phyloP scores from a whole-genome alignment of 768 basidiomycete species.

The Leccinellum luteum region DNA sequence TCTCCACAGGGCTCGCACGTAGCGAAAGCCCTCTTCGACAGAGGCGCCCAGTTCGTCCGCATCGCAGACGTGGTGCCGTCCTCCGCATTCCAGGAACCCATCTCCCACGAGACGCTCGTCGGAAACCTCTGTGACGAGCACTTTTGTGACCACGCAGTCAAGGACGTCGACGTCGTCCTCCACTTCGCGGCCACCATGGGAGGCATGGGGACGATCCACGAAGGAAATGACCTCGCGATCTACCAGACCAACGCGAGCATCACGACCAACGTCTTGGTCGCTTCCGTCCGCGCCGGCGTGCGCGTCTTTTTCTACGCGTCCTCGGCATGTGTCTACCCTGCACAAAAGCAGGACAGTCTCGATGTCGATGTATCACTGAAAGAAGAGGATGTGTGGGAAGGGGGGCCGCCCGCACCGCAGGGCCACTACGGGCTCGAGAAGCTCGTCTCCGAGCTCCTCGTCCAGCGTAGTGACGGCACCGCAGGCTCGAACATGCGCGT shows the following conservation, averaged over 20 bases:
- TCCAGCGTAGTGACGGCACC: constrained; percentile 34
- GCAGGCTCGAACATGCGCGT: constrained; percentile 32
- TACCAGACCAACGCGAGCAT: constrained; percentile 51
- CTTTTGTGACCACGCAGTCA: constrained; percentile 37
- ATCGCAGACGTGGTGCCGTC: constrained; percentile 40
- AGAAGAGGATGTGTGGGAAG: constrained; percentile 44
- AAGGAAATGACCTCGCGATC: constrained; percentile 45
- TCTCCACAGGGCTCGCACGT: constrained; percentile 49
- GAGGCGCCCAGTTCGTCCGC: constrained; percentile 36
- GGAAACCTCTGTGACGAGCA: constrained; percentile 47
- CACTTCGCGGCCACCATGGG: constrained; percentile 65
- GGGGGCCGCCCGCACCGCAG: constrained; percentile 43
- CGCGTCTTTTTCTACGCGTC: constrained; percentile 52
- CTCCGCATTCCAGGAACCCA: constrained; percentile 20
- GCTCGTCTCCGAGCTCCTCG: constrained; percentile 46
- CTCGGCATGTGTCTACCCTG: constrained; percentile 58
- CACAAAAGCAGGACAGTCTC: constrained; percentile 35
- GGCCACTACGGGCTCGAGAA: constrained; percentile 63
- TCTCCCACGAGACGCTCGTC: constrained; percentile 36
- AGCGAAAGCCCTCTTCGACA: constrained; percentile 35
- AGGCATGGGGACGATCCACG: constrained; percentile 62
- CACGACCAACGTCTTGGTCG: constrained; percentile 45
- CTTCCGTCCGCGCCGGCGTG: constrained; percentile 38
- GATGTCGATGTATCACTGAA: constrained; percentile 41
- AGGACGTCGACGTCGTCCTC: constrained; percentile 43